Evolutionary conservation across 2,329 filamentous ascomycete genomes (phyloP).

Genomic region (Trichoderma afroharzianum): DNA sequence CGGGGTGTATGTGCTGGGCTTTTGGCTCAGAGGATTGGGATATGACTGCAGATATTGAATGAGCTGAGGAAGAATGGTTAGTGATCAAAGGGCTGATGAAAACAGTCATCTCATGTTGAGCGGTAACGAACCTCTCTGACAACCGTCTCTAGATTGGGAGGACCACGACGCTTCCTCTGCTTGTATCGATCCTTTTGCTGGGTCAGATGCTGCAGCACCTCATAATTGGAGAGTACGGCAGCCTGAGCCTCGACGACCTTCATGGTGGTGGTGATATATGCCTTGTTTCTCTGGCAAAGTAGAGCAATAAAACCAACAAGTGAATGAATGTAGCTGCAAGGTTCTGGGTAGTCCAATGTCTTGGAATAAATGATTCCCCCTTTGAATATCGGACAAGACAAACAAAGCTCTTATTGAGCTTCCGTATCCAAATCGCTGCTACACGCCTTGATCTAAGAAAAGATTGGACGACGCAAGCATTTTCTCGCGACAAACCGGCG

Average conservation of each 20-base stretch:
- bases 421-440: neutral
- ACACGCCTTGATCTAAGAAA: neutral
- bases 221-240: constrained; percentile 67
- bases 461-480: constrained; percentile 2
- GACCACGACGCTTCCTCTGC: constrained; percentile 47
- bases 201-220: constrained; percentile 64
- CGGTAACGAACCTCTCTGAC: constrained; percentile 56
- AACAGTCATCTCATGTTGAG: neutral
- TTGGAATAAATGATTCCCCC: neutral
- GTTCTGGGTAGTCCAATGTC: neutral
- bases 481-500: neutral
- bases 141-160: constrained; percentile 57
- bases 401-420: neutral
- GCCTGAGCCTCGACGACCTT: constrained; percentile 70
- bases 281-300: neutral
- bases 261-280: constrained; percentile 38
- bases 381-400: neutral
- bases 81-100: neutral
- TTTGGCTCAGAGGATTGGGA: constrained; percentile 54
- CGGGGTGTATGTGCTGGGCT: constrained; percentile 51
- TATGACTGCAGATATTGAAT: constrained; percentile 55
- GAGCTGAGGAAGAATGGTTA: constrained; percentile 41
- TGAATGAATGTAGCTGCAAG: neutral
- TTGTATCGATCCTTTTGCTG: constrained; percentile 54
- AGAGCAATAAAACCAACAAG: neutral